Percentiles rank a stretch among this genome's conserved stretches.
These are phyloP conservation scores for Cucumis variabilis DNA, from an alignment of 331 rosid species.

Conservation along the genomic window DNA sequence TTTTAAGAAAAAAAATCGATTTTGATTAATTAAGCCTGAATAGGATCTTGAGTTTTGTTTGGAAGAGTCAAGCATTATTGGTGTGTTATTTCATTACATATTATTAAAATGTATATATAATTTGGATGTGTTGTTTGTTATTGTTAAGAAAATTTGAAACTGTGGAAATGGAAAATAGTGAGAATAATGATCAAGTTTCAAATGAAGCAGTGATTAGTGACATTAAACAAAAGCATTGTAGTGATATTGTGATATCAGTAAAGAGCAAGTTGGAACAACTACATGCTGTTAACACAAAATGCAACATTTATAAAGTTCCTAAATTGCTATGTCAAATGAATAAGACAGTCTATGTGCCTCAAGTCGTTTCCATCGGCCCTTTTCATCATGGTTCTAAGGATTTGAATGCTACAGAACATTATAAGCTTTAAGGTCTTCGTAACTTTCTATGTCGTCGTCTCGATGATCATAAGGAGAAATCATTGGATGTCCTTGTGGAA, in stretches of 20 bases:
- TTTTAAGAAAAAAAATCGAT: no score
- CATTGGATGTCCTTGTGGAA: neutral
- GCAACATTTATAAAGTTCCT: neutral
- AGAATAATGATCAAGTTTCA: no score
- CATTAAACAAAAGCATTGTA: neutral
- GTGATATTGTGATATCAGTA: neutral
- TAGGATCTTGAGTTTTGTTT: no score
- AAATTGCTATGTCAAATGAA: neutral
- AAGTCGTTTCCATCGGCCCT: neutral
- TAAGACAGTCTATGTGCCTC: neutral
- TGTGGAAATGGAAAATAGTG: no score
- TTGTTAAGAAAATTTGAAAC: no score
- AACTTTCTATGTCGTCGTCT: neutral
- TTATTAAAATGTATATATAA: no score
- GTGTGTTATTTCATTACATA: no score
- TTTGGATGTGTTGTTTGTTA: no score
- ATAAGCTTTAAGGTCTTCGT: slow-evolving; percentile 27
- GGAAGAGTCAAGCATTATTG: no score
- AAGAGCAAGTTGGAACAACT: neutral
- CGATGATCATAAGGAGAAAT: neutral
- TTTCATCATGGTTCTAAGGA: neutral
- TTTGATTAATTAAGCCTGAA: no score
- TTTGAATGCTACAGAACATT: slow-evolving; percentile 18
- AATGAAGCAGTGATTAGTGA: neutral
- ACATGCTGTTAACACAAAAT: neutral